Percentiles rank a stretch among this genome's conserved stretches.
phyloP scores from a whole-genome alignment of 2,329 filamentous ascomycete species.

The Claviceps sp. region DNA sequence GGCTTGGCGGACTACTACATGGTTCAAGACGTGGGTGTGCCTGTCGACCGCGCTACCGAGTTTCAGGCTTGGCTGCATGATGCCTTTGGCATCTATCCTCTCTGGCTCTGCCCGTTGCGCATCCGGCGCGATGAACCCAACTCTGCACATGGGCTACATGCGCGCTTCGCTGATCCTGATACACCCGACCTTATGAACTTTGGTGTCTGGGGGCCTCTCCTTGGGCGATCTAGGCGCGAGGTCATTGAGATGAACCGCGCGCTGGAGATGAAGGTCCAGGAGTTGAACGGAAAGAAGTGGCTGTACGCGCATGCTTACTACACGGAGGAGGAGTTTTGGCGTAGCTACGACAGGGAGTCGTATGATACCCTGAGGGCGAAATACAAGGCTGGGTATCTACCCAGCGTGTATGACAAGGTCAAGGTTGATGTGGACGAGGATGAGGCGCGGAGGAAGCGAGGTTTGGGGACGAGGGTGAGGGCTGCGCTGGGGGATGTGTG shows the following conservation, averaged over 20 bases:
- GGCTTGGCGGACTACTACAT: constrained; percentile 52
- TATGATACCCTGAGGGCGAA: constrained; percentile 45
- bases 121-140: constrained; percentile 20
- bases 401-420: constrained; percentile 56
- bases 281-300: constrained; percentile 56
- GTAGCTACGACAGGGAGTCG: constrained; percentile 43
- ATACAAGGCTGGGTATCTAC: constrained; percentile 46
- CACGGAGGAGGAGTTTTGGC: constrained; percentile 55
- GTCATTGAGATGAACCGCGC: constrained; percentile 58
- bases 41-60: constrained; percentile 35
- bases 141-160: constrained; percentile 32
- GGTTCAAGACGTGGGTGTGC: constrained; percentile 53
- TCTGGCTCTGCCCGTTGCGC: constrained; percentile 46
- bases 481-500: constrained; percentile 15
- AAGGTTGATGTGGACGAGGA: constrained; percentile 31
- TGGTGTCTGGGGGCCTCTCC: constrained; percentile 63
- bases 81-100: constrained; percentile 41
- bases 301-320: constrained; percentile 59
- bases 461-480: constrained; percentile 19
- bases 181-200: constrained; percentile 40
- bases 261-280: constrained; percentile 54
- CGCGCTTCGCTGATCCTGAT: constrained; percentile 20
- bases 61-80: constrained; percentile 40
- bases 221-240: constrained; percentile 27
- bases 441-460: constrained; percentile 16